These are phyloP conservation scores for Hura crepitans DNA, from an alignment of 441 rosid species.

Conservation along the genomic window DNA sequence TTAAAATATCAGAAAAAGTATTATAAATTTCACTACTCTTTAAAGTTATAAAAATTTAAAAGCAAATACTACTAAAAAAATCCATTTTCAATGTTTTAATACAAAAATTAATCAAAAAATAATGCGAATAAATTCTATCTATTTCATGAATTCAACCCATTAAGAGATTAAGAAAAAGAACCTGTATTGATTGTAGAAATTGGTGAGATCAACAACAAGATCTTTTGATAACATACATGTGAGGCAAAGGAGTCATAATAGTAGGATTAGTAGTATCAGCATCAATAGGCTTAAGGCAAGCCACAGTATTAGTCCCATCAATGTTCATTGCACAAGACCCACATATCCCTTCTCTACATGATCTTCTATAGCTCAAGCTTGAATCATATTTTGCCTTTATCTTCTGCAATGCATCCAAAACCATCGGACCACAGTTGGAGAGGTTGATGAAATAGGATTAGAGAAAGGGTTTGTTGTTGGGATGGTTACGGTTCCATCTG, in stretches of 20 bases:
- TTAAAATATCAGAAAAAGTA: no score
- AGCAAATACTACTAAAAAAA: no score
- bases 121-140: no score
- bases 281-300: conserved; percentile 53
- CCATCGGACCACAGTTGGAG: conserved; percentile 58
- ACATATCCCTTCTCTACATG: conserved; percentile 72
- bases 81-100: no score
- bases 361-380: conserved; percentile 52
- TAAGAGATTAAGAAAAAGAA: neutral
- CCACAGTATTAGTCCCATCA: conserved; percentile 61
- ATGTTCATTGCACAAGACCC: conserved; percentile 72
- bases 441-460: conserved; percentile 54
- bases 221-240: conserved; percentile 62
- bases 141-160: no score
- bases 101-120: no score
- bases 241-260: conserved; percentile 56
- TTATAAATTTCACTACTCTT: no score
- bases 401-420: conserved; percentile 57
- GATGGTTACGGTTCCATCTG: conserved; percentile 51
- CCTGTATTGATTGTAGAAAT: conserved; percentile 59
- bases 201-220: conserved; percentile 58
- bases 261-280: conserved; percentile 40
- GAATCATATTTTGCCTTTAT: conserved; percentile 59
- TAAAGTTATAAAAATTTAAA: no score
- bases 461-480: conserved; percentile 44